phyloP scores from a whole-genome alignment of 495 filamentous ascomycete species.

The Penicillium angulare region DNA sequence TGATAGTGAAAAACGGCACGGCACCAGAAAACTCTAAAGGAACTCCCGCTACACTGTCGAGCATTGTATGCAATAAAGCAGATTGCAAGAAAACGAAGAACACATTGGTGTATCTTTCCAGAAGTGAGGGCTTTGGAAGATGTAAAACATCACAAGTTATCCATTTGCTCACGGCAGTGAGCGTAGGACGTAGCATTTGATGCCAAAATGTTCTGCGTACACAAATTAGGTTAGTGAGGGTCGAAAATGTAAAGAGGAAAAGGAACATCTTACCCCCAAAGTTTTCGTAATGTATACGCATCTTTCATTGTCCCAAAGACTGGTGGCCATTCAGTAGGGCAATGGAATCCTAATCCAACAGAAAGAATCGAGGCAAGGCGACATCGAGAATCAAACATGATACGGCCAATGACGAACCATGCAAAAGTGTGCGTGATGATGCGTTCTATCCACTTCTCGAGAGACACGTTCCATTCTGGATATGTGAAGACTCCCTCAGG shows the following conservation, averaged over 20 bases:
- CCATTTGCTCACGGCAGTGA: slow-evolving; percentile 27
- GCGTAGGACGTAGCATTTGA: slow-evolving; percentile 29
- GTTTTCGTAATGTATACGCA: slow-evolving; percentile 30
- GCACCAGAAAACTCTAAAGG: slow-evolving; percentile 16
- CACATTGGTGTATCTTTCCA: slow-evolving; percentile 34
- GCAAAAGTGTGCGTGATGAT: slow-evolving; percentile 1
- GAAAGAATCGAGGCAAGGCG: slow-evolving; percentile 15
- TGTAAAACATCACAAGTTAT: slow-evolving; percentile 23
- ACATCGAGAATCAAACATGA: slow-evolving; percentile 11
- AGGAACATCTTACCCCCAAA: slow-evolving; percentile 28
- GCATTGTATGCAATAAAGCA: slow-evolving; percentile 24
- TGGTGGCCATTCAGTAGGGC: slow-evolving; percentile 29
- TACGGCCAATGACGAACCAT: slow-evolving; percentile 14
- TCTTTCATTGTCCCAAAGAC: slow-evolving; percentile 30
- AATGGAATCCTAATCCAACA: slow-evolving; percentile 6
- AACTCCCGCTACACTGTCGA: slow-evolving; percentile 19
- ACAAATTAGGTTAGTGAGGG: background rate
- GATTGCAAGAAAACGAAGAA: slow-evolving; percentile 35
- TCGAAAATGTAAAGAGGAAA: background rate
- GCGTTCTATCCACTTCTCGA: slow-evolving; percentile 10
- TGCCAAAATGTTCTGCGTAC: slow-evolving; percentile 49
- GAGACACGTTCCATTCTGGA: background rate
- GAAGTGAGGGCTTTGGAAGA: slow-evolving; percentile 21
- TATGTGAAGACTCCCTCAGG: background rate
- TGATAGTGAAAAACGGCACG: slow-evolving; percentile 31